phyloP scores from a whole-genome alignment of 2,329 filamentous ascomycete species.

The Talaromyces sp. region DNA sequence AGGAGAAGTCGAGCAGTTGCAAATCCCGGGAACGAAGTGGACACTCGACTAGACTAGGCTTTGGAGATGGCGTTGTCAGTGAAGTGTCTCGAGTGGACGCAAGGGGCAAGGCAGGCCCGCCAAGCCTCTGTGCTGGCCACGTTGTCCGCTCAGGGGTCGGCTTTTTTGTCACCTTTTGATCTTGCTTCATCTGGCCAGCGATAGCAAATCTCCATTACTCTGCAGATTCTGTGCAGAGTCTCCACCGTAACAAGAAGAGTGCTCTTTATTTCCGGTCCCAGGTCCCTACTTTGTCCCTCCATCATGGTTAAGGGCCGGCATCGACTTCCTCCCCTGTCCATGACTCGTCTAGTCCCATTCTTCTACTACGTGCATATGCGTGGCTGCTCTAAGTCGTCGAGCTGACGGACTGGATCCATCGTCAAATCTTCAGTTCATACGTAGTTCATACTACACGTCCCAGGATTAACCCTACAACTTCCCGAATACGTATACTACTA shows the following conservation, averaged over 20 bases:
- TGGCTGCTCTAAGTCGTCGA: neutral
- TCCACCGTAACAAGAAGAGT: neutral
- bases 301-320: too few relatives aligned
- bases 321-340: neutral
- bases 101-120: conserved; percentile 1
- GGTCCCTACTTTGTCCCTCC: neutral
- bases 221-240: neutral
- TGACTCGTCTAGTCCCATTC: neutral
- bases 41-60: neutral
- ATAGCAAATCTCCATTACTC: neutral
- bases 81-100: neutral
- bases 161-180: neutral
- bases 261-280: neutral
- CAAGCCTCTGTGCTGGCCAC: conserved; percentile 1
- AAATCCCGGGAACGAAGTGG: neutral
- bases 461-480: neutral
- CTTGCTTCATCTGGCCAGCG: neutral
- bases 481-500: neutral
- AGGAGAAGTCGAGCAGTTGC: neutral
- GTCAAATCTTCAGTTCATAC: neutral
- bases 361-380: neutral
- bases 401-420: neutral
- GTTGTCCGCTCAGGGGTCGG: neutral
- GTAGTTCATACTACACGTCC: neutral
- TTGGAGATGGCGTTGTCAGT: neutral